Conservation (phyloP, 106 monocot species). For the Apostasia shenzhenica region DNA sequence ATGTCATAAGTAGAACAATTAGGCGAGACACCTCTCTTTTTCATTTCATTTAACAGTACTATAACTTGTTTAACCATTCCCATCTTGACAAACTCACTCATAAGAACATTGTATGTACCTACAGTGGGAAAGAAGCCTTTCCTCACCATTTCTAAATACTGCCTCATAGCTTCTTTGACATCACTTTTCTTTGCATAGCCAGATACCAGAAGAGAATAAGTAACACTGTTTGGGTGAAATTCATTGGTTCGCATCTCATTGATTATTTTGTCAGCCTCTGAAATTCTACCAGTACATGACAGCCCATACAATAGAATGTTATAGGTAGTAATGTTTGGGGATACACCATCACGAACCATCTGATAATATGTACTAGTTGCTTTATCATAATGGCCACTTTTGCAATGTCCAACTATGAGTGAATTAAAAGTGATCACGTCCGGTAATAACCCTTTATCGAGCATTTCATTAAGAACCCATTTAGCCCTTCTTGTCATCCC, state of each 20-base stretch:
- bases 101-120: conserved; percentile 86
- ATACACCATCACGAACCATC: conserved; percentile 41
- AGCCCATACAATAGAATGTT: conserved; percentile 64
- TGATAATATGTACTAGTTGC: conserved; percentile 45
- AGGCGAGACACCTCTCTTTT: conserved; percentile 53
- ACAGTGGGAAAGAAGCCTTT: conserved; percentile 68
- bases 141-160: conserved; percentile 87
- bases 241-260: conserved; percentile 57
- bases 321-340: conserved; percentile 64
- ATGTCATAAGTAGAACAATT: conserved; percentile 85
- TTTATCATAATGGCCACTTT: conserved; percentile 63
- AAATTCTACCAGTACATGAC: conserved; percentile 42
- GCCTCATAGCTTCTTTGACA: conserved; percentile 60
- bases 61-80: conserved; percentile 89
- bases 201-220: conserved; percentile 72
- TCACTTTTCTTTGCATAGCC: conserved; percentile 66
- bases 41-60: conserved; percentile 76
- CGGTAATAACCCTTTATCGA: conserved; percentile 38
- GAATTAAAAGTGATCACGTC: conserved; percentile 56
- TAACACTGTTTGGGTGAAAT: conserved; percentile 37
- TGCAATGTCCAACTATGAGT: conserved; percentile 75
- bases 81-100: conserved; percentile 63
- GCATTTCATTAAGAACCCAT: conserved; percentile 48
- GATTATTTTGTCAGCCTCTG: conserved; percentile 45
- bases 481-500: conserved; percentile 66